Conservation (phyloP, 306 rosid species). For the Ormosia emarginata region DNA sequence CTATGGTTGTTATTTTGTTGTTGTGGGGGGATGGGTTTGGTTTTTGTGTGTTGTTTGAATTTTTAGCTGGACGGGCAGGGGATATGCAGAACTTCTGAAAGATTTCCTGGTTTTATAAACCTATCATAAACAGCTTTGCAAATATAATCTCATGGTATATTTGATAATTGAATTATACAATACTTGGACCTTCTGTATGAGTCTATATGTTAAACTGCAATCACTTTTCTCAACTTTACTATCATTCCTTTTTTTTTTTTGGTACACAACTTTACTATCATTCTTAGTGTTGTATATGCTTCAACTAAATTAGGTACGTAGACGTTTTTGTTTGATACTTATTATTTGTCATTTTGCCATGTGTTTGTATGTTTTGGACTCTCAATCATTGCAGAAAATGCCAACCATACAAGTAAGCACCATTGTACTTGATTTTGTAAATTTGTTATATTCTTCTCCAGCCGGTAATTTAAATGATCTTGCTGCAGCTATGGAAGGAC, state of each 20-base stretch:
- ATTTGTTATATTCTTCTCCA: neutral
- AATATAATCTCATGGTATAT: neutral
- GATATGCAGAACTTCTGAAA: neutral
- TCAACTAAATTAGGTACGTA: conserved; percentile 1
- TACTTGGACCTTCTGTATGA: neutral
- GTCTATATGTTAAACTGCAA: neutral
- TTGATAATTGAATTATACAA: neutral
- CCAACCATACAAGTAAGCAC: conserved; percentile 81
- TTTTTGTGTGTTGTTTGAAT: neutral
- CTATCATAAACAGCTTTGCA: neutral
- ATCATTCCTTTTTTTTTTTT: neutral
- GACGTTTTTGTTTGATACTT: neutral
- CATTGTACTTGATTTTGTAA: conserved; percentile 1
- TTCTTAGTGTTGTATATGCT: conserved; percentile 5
- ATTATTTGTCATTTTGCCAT: conserved; percentile 8
- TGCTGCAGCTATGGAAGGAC: conserved; percentile 79
- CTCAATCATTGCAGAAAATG: conserved; percentile 68
- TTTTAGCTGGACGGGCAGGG: neutral
- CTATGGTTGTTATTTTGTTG: neutral
- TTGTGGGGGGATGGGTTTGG: neutral
- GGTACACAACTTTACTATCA: too few species aligned
- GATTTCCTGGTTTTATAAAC: neutral
- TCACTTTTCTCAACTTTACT: neutral
- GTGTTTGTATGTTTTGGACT: conserved; percentile 28
- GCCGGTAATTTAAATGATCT: neutral